Evolutionary conservation across 164 flowering plant species (phyloP).

Genomic region (Euptelea pleiosperma): DNA sequence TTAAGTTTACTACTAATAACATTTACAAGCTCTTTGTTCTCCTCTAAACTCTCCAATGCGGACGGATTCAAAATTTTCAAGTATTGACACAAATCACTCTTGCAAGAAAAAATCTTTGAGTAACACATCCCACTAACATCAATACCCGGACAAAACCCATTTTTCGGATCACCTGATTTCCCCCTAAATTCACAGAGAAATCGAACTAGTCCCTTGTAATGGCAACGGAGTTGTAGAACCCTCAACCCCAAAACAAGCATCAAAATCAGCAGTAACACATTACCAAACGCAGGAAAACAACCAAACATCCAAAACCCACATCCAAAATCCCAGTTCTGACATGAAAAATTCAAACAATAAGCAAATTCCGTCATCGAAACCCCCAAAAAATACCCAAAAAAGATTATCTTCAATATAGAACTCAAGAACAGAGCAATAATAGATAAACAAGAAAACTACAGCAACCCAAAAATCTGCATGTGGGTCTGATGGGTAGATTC

Average conservation of each 20-base stretch:
- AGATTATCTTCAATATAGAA: too few species aligned
- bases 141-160: constrained; percentile 27
- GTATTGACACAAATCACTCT: constrained; percentile 2
- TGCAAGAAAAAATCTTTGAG: constrained; percentile 20
- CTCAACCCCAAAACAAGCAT: constrained; percentile 38
- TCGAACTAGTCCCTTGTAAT: constrained; percentile 22
- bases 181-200: constrained; percentile 21
- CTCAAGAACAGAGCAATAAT: too few species aligned
- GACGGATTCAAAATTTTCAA: neutral
- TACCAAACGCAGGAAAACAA: constrained; percentile 16
- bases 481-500: too few species aligned
- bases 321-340: constrained; percentile 25
- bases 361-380: constrained; percentile 25
- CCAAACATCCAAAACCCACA: constrained; percentile 40
- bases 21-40: constrained; percentile 1
- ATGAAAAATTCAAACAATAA: constrained; percentile 26
- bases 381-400: constrained; percentile 13
- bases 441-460: too few species aligned
- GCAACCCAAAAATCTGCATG: too few species aligned
- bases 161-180: constrained; percentile 19
- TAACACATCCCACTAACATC: constrained; percentile 17
- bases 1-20: neutral
- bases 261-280: constrained; percentile 30
- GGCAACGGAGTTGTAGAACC: constrained; percentile 26
- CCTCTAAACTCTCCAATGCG: neutral